A percentile compares a stretch with the other conserved stretches of the same genome.
Conservation (phyloP, 352 stramenopile species). For the Phytophthora ohioensis region DNA sequence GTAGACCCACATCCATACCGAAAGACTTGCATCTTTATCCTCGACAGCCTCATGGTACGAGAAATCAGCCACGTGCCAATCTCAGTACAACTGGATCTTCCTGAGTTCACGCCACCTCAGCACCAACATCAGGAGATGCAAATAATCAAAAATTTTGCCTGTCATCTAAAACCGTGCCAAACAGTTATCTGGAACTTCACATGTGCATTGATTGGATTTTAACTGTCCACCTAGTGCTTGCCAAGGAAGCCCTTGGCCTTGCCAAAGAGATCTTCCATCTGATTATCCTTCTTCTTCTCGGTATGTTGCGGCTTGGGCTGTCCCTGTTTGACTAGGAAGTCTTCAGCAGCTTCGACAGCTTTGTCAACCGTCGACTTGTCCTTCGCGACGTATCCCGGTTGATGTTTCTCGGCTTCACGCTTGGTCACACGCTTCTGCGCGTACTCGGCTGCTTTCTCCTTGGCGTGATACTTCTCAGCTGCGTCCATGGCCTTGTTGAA, state of each 20-base stretch:
- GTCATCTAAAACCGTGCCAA: not conserved
- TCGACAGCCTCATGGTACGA: constrained; percentile 11
- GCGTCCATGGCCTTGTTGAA: constrained; percentile 37
- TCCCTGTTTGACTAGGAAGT: constrained; percentile 43
- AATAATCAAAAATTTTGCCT: not conserved
- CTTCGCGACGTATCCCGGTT: constrained; percentile 28
- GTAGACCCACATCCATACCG: constrained; percentile 10
- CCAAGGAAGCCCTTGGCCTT: constrained; percentile 29
- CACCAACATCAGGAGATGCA: not conserved
- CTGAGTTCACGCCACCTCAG: constrained; percentile 13
- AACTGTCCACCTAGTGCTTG: constrained; percentile 27
- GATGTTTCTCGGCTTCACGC: constrained; percentile 18
- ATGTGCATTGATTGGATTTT: not conserved
- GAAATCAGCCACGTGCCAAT: constrained; percentile 38
- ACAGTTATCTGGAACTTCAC: not conserved
- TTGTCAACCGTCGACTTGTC: constrained; percentile 42
- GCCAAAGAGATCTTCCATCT: constrained; percentile 31
- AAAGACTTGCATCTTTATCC: not conserved
- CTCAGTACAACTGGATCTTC: constrained; percentile 28
- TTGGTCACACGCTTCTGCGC: constrained; percentile 41
- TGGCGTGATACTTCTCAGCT: constrained; percentile 48
- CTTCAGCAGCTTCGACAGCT: constrained; percentile 34
- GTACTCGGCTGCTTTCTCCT: constrained; percentile 41
- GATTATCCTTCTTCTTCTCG: constrained; percentile 34
- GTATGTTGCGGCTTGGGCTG: constrained; percentile 28